These are phyloP conservation scores for Thermothelomyces thermophilus DNA, from an alignment of 2,329 filamentous ascomycete species.

Conservation along the genomic window DNA sequence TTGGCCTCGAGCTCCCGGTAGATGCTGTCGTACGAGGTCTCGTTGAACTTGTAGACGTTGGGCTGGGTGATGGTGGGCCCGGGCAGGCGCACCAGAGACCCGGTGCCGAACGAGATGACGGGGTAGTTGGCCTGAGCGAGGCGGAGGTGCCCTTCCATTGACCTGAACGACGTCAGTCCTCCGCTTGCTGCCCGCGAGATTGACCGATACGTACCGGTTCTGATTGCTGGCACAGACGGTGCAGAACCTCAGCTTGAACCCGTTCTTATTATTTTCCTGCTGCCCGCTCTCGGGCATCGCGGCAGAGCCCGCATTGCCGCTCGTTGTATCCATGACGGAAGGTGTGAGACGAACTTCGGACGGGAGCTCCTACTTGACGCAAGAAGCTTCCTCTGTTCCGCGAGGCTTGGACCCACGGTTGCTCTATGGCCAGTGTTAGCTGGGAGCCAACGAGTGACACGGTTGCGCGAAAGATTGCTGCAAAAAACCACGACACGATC, in stretches of 20 bases:
- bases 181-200: slow-evolving; percentile 11
- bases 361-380: neutral
- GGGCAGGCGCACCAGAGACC: slow-evolving; percentile 85
- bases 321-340: slow-evolving; percentile 35
- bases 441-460: too few species aligned
- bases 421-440: slow-evolving; percentile 15
- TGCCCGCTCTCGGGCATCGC: slow-evolving; percentile 37
- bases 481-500: slow-evolving; percentile 4
- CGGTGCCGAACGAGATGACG: slow-evolving; percentile 97
- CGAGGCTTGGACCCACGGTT: neutral
- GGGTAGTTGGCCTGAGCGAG: slow-evolving; percentile 82
- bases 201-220: slow-evolving; percentile 60
- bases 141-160: slow-evolving; percentile 98
- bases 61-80: slow-evolving; percentile 87
- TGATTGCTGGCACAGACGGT: slow-evolving; percentile 99
- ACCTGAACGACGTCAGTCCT: slow-evolving; percentile 40
- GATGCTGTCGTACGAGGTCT: slow-evolving; percentile 90
- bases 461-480: too few species aligned
- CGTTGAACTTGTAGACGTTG: slow-evolving; percentile 98
- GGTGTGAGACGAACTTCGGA: neutral
- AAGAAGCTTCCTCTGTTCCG: neutral
- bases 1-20: slow-evolving; percentile 84
- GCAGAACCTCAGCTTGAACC: slow-evolving; percentile 90
- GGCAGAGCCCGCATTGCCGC: slow-evolving; percentile 31
- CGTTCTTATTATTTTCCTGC: slow-evolving; percentile 46